These are phyloP conservation scores for Clathrospora elynae DNA, from an alignment of 2,329 filamentous ascomycete species.

Conservation along the genomic window DNA sequence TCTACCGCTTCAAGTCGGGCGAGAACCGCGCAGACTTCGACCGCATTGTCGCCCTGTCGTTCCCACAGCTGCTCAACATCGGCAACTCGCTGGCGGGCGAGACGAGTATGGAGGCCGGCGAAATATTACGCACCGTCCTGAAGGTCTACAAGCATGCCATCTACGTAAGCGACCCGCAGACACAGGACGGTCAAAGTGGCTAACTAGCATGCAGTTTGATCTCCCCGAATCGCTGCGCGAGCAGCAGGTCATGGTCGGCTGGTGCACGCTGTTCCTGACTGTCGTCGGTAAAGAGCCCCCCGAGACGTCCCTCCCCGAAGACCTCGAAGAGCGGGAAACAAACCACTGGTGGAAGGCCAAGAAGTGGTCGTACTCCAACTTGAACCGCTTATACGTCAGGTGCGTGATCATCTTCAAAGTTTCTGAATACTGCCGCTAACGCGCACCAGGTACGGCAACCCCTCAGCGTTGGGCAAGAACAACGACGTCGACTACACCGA, in stretches of 20 bases:
- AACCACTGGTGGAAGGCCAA: slow-evolving; percentile 99
- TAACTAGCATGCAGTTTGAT: slow-evolving; percentile 69
- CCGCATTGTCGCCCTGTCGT: slow-evolving; percentile 88
- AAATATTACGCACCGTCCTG: slow-evolving; percentile 93
- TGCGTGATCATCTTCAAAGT: slow-evolving; percentile 49
- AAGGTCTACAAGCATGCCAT: slow-evolving; percentile 99
- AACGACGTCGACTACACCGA: slow-evolving; percentile 77
- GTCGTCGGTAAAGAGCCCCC: slow-evolving; percentile 87
- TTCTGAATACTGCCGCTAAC: slow-evolving; percentile 20
- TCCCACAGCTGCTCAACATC: slow-evolving; percentile 84
- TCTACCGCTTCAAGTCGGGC: slow-evolving; percentile 91
- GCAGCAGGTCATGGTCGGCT: slow-evolving; percentile 84
- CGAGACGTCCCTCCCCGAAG: slow-evolving; percentile 76
- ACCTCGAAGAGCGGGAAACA: slow-evolving; percentile 81
- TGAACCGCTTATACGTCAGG: slow-evolving; percentile 94
- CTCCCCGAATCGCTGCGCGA: slow-evolving; percentile 77
- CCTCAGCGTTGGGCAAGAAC: slow-evolving; percentile 71
- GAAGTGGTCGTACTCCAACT: slow-evolving; percentile 98
- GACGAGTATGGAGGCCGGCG: slow-evolving; percentile 89
- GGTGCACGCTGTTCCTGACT: slow-evolving; percentile 93
- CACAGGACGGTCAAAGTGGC: slow-evolving; percentile 20
- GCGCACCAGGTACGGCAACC: slow-evolving; percentile 81
- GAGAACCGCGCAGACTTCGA: slow-evolving; percentile 86
- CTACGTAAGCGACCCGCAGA: slow-evolving; percentile 68
- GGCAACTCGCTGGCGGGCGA: slow-evolving; percentile 88